Percentiles rank a stretch among this genome's conserved stretches.
Evolutionary conservation across 768 basidiomycete species (phyloP).

Genomic region (Lactarius tabidus): DNA sequence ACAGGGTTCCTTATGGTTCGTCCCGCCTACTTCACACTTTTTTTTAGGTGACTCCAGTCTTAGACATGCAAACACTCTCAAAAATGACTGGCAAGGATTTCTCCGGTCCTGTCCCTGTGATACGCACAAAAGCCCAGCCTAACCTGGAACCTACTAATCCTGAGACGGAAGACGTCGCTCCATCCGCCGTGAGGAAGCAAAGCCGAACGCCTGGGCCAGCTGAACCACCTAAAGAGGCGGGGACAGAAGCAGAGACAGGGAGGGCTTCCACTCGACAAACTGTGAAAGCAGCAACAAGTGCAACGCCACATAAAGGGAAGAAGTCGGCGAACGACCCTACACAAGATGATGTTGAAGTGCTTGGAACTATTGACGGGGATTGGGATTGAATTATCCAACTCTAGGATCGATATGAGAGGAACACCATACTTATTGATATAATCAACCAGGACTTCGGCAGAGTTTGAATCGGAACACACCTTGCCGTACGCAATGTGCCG

Average conservation of each 20-base stretch:
- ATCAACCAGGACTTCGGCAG: neutral
- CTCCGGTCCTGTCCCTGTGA: conserved; percentile 73
- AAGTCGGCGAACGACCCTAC: conserved; percentile 17
- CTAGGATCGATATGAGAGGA: neutral
- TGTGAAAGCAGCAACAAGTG: conserved; percentile 2
- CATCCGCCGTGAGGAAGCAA: conserved; percentile 12
- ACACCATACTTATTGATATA: neutral
- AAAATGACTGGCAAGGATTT: conserved; percentile 86
- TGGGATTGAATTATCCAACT: conserved; percentile 15
- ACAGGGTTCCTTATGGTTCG: conserved; percentile 72
- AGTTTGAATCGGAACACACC: neutral
- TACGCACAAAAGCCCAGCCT: conserved; percentile 41
- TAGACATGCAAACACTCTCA: conserved; percentile 69
- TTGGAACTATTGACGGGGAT: conserved; percentile 32
- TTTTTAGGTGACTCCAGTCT: neutral
- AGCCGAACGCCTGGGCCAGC: conserved; percentile 19
- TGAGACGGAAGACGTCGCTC: neutral
- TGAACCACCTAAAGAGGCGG: conserved; percentile 8
- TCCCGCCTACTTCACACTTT: conserved; percentile 17
- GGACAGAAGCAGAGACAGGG: conserved; percentile 4
- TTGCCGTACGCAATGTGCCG: neutral
- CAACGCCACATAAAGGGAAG: conserved; percentile 14
- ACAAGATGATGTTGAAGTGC: conserved; percentile 31
- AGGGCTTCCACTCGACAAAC: conserved; percentile 8
- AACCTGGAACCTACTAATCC: conserved; percentile 33